Evolutionary conservation across 78 protist genomes (phyloP).

Genomic region (Dictyostelium capitatum): DNA sequence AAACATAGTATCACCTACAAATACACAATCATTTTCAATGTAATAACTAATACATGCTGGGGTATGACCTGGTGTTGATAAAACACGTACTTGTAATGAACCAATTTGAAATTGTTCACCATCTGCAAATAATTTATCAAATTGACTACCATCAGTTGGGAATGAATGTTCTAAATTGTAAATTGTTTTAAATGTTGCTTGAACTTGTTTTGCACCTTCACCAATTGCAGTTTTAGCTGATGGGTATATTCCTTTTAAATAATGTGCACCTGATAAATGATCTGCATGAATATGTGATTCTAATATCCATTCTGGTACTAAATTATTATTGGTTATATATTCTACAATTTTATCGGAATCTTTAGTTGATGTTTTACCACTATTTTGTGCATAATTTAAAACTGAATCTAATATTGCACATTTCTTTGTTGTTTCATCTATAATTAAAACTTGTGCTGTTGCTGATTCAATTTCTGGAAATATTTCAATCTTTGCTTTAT

Average conservation of each 20-base stretch:
- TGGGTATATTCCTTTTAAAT: conserved; percentile 33
- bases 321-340: conserved; percentile 31
- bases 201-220: conserved; percentile 47
- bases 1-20: conserved; percentile 89
- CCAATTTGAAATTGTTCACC: conserved; percentile 75
- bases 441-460: conserved; percentile 65
- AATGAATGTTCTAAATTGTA: conserved; percentile 31
- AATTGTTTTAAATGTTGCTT: conserved; percentile 34
- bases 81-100: conserved; percentile 24
- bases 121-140: conserved; percentile 75
- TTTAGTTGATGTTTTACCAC: conserved; percentile 53
- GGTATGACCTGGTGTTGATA: conserved; percentile 89
- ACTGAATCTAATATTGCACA: conserved; percentile 85
- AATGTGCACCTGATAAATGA: conserved; percentile 67
- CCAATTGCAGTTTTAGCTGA: conserved; percentile 68
- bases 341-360: conserved; percentile 43
- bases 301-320: conserved; percentile 70
- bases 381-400: conserved; percentile 35
- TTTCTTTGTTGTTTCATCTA: conserved; percentile 45
- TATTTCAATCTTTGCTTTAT: conserved; percentile 33
- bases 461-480: conserved; percentile 69
- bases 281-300: conserved; percentile 89
- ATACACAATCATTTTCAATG: conserved; percentile 60
- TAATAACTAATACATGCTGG: conserved; percentile 87
- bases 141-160: conserved; percentile 72